phyloP scores from a whole-genome alignment of 257 asterid species.

The Misopates orontium region DNA sequence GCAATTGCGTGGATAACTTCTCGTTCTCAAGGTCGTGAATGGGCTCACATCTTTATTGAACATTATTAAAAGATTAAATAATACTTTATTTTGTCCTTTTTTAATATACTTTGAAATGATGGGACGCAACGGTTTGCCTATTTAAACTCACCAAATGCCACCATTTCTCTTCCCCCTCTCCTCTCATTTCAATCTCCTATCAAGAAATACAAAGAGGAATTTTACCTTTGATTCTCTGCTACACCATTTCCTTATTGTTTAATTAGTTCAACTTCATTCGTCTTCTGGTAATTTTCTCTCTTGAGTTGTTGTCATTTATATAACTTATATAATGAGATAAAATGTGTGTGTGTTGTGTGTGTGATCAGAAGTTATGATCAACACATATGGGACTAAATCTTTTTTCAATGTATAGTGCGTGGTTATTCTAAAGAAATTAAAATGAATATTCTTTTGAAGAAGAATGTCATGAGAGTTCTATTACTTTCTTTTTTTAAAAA shows the following conservation, averaged over 20 bases:
- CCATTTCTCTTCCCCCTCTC: slow-evolving; percentile 39
- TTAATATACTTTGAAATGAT: neutral
- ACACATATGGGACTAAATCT: too few relatives aligned
- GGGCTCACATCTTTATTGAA: neutral
- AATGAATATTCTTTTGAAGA: too few relatives aligned
- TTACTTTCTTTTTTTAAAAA: too few relatives aligned
- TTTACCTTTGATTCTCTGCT: slow-evolving; percentile 19
- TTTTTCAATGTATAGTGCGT: too few relatives aligned
- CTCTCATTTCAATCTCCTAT: slow-evolving; percentile 35
- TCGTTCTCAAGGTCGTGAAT: neutral
- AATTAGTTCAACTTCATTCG: slow-evolving; percentile 26
- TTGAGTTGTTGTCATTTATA: slow-evolving; percentile 13
- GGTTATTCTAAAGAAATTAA: too few relatives aligned
- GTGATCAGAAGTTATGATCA: too few relatives aligned
- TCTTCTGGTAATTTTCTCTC: slow-evolving; percentile 40
- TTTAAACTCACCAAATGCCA: slow-evolving; percentile 38
- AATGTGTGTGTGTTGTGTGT: too few relatives aligned
- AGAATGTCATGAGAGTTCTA: too few relatives aligned
- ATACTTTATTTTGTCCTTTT: neutral
- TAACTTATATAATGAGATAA: too few relatives aligned
- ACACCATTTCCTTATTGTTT: neutral
- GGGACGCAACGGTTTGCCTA: slow-evolving; percentile 34
- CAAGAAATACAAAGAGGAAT: neutral
- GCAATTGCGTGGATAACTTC: too few relatives aligned
- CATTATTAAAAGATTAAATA: neutral